phyloP scores from a whole-genome alignment of 176 grass and related monocot species.

The Triticum monococcum region DNA sequence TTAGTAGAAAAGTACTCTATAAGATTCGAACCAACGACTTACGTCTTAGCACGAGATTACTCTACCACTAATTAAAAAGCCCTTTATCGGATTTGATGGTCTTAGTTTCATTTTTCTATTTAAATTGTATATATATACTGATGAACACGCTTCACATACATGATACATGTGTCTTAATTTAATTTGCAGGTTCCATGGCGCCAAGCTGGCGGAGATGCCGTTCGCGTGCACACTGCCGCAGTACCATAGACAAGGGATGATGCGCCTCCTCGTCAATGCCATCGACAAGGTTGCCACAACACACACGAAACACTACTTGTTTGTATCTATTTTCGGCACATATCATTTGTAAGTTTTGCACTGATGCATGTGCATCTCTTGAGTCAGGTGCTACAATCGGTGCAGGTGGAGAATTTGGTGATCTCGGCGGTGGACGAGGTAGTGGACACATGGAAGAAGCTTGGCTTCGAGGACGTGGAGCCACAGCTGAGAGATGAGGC shows the following conservation, averaged over 20 bases:
- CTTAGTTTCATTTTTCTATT: too few relatives aligned
- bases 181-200: slow-evolving; percentile 63
- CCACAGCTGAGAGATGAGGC: slow-evolving; percentile 39
- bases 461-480: slow-evolving; percentile 48
- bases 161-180: neutral
- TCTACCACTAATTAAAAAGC: neutral
- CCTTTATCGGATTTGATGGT: too few relatives aligned
- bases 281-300: slow-evolving; percentile 50
- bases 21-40: neutral
- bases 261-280: slow-evolving; percentile 50
- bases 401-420: slow-evolving; percentile 62
- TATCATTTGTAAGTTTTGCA: neutral
- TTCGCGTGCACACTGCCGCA: slow-evolving; percentile 65
- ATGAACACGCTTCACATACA: neutral
- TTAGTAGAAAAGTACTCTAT: too few relatives aligned
- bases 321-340: neutral
- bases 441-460: slow-evolving; percentile 59
- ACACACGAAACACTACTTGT: too few relatives aligned
- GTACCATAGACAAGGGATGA: slow-evolving; percentile 79
- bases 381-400: slow-evolving; percentile 48
- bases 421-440: slow-evolving; percentile 54
- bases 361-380: neutral
- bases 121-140: too few relatives aligned
- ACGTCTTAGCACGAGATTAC: neutral
- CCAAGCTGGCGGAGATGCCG: slow-evolving; percentile 76